Percentiles rank a stretch among this genome's conserved stretches.
These are phyloP conservation scores for Penicillium brevicompactum DNA, from an alignment of 2,329 filamentous ascomycete species.

Conservation along the genomic window DNA sequence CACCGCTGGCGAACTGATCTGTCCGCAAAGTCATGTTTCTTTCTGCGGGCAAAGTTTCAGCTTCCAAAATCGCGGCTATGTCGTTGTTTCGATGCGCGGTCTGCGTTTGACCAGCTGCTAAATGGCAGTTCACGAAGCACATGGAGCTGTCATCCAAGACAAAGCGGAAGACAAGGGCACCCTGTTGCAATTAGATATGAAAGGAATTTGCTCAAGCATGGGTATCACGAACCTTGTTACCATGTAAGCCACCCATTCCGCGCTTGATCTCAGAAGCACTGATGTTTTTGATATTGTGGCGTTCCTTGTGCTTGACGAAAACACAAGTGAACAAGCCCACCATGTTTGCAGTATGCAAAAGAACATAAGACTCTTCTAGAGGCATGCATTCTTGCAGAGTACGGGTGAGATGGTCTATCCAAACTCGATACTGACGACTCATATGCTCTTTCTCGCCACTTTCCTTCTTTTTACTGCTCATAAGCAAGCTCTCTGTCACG, in stretches of 20 bases:
- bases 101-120: conserved; percentile 89
- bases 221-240: conserved; percentile 70
- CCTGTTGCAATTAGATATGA: conserved; percentile 46
- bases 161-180: conserved; percentile 89
- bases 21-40: conserved; percentile 67
- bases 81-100: conserved; percentile 92
- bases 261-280: conserved; percentile 85
- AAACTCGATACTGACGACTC: conserved; percentile 96
- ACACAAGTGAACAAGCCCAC: conserved; percentile 96
- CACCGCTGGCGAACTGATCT: conserved; percentile 85
- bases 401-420: conserved; percentile 85
- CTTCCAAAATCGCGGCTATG: conserved; percentile 84
- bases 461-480: conserved; percentile 77
- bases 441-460: conserved; percentile 78
- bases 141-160: conserved; percentile 89
- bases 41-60: conserved; percentile 71
- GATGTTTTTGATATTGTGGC: conserved; percentile 74
- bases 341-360: conserved; percentile 85
- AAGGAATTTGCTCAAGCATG: background rate
- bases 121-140: conserved; percentile 96
- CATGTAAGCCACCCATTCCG: conserved; percentile 91
- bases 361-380: conserved; percentile 73
- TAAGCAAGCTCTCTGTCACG: conserved; percentile 73
- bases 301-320: conserved; percentile 82
- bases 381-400: conserved; percentile 83